A percentile compares a stretch with the other conserved stretches of the same genome.
Evolutionary conservation across 2,329 filamentous ascomycete genomes (phyloP).

Genomic region (Domatiomyces catenatus): DNA sequence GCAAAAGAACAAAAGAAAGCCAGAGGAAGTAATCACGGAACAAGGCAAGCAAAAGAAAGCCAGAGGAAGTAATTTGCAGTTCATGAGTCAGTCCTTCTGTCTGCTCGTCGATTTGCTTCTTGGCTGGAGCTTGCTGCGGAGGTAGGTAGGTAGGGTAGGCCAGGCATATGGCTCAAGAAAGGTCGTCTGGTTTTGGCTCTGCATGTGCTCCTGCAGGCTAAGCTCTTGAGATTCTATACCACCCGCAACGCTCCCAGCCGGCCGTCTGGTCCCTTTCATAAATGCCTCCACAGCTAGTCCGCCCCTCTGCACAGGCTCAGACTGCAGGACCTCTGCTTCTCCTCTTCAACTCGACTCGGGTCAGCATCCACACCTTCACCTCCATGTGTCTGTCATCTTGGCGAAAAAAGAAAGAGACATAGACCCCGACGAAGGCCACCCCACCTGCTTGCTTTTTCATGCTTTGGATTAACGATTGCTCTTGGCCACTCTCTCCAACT

Average conservation of each 20-base stretch:
- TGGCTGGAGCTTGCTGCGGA: background rate
- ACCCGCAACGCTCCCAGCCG: background rate
- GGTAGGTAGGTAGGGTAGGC: background rate
- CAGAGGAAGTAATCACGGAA: too few relatives aligned
- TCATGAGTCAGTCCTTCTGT: background rate
- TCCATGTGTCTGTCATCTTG: background rate
- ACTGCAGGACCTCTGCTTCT: background rate
- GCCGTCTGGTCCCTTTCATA: background rate
- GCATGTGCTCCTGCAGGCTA: background rate
- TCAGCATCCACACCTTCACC: background rate
- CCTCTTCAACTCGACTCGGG: background rate
- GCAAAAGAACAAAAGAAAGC: too few relatives aligned
- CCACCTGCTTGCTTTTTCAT: background rate
- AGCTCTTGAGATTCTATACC: background rate
- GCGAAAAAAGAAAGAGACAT: background rate
- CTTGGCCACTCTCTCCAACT: slow-evolving; percentile 99
- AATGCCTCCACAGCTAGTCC: background rate
- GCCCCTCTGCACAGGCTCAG: background rate
- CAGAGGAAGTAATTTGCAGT: too few relatives aligned
- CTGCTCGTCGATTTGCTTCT: background rate
- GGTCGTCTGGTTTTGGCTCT: background rate
- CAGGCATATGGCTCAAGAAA: background rate
- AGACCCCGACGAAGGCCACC: background rate
- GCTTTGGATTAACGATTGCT: slow-evolving; percentile 88
- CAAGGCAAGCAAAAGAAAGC: too few relatives aligned